Conservation (phyloP, 306 rosid genomes). For the Rosa chinensis region DNA sequence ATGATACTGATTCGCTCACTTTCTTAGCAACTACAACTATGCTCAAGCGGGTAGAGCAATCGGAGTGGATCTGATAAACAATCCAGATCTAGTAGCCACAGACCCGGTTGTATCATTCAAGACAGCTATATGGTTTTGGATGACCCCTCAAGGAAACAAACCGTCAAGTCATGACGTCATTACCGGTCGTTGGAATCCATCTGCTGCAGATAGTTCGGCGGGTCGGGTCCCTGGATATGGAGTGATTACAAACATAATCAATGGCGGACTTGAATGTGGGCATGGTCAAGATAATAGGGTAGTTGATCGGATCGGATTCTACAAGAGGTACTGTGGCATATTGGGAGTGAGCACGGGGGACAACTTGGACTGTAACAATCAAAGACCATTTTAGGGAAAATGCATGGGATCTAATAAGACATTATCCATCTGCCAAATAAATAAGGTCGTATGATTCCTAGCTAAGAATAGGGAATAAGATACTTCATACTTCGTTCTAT, state of each 20-base stretch:
- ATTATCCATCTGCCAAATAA: no score
- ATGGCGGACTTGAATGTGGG: constrained; percentile 58
- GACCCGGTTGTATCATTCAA: constrained; percentile 51
- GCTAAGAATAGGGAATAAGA: background rate
- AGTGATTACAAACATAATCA: constrained; percentile 53
- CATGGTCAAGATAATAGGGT: constrained; percentile 31
- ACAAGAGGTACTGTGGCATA: constrained; percentile 34
- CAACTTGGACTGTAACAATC: constrained; percentile 41
- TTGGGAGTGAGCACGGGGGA: constrained; percentile 26
- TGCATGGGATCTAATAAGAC: background rate
- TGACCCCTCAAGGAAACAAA: constrained; percentile 56
- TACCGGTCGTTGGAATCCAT: constrained; percentile 46
- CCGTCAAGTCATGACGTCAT: constrained; percentile 69
- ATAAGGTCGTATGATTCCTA: background rate
- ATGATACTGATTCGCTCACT: background rate
- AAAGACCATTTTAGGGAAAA: constrained; percentile 25
- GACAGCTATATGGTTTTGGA: constrained; percentile 79
- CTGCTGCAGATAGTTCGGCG: constrained; percentile 35
- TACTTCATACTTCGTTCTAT: no score
- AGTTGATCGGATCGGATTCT: constrained; percentile 53
- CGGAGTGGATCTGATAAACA: constrained; percentile 44
- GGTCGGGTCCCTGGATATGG: constrained; percentile 53
- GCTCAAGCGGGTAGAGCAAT: constrained; percentile 52
- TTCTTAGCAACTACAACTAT: constrained; percentile 54
- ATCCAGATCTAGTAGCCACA: constrained; percentile 60